Conservation (phyloP, 192 early-diverging fungal species). For the Umbelopsis ramanniana region DNA sequence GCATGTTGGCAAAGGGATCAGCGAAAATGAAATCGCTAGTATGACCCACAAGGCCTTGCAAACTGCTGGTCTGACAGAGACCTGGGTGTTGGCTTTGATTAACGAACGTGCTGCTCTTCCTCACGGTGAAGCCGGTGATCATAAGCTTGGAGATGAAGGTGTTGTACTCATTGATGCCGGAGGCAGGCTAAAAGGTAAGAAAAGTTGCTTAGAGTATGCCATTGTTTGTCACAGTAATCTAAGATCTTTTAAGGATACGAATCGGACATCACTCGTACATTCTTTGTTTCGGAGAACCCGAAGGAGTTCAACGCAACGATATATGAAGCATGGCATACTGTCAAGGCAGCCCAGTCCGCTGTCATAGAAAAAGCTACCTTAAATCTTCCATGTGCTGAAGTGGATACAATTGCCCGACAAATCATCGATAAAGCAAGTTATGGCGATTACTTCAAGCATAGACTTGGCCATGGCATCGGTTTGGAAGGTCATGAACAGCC, state of each 20-base stretch:
- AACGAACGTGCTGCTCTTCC: conserved; percentile 55
- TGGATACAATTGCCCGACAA: conserved; percentile 50
- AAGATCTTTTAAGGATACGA: conserved; percentile 37
- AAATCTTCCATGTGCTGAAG: conserved; percentile 43
- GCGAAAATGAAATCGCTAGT: conserved; percentile 41
- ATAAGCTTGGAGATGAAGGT: conserved; percentile 33
- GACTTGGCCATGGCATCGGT: conserved; percentile 57
- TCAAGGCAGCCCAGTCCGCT: conserved; percentile 47
- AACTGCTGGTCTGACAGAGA: conserved; percentile 40
- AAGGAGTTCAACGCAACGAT: conserved; percentile 39
- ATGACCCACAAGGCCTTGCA: conserved; percentile 40
- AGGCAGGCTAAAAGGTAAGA: conserved; percentile 43
- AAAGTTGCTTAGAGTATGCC: too few relatives aligned
- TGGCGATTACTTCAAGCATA: conserved; percentile 52
- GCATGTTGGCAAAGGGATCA: conserved; percentile 38
- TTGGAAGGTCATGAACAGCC: conserved; percentile 60
- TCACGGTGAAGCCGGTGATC: conserved; percentile 50
- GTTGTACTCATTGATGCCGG: conserved; percentile 56
- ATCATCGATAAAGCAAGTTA: conserved; percentile 45
- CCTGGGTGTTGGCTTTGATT: conserved; percentile 45
- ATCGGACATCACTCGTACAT: conserved; percentile 55
- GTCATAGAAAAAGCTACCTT: conserved; percentile 35
- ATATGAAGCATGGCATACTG: conserved; percentile 51
- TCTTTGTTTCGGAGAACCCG: conserved; percentile 42
- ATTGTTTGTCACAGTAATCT: too few relatives aligned